A percentile compares a stretch with the other conserved stretches of the same genome.
Conservation (phyloP, 371 early-diverging fungal species). For the Mortierella sp. region DNA sequence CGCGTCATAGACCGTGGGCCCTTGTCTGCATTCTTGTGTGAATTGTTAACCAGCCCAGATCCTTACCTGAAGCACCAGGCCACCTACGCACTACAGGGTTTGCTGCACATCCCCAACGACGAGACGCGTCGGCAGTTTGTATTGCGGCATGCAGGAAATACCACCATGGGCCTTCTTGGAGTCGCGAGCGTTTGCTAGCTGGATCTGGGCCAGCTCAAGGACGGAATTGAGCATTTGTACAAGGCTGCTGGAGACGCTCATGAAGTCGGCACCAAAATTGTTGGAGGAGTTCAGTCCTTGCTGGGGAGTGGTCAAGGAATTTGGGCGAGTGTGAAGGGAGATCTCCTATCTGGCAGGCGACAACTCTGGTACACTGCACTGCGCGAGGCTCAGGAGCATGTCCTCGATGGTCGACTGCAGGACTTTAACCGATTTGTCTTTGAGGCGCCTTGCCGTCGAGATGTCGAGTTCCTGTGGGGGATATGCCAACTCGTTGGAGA, state of each 20-base stretch:
- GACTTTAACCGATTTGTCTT: too few species aligned
- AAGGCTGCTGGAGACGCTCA: too few species aligned
- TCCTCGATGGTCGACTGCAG: too few species aligned
- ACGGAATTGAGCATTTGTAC: not conserved
- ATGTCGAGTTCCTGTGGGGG: too few species aligned
- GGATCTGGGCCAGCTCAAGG: not conserved
- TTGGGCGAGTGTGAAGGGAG: not conserved
- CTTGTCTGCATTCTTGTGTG: not conserved
- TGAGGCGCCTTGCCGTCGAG: too few species aligned
- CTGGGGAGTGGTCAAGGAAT: not conserved
- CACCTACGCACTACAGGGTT: conserved; percentile 12
- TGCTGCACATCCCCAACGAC: not conserved
- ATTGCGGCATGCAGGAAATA: not conserved
- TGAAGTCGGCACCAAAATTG: too few species aligned
- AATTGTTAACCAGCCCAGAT: not conserved
- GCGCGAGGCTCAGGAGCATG: too few species aligned
- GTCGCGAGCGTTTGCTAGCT: not conserved
- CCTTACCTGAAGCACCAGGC: conserved; percentile 12
- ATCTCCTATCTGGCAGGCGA: too few species aligned
- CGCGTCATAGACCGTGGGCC: conserved; percentile 2
- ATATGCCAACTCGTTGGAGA: too few species aligned
- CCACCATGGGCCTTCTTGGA: not conserved
- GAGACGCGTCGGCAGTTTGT: not conserved
- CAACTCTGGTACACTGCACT: too few species aligned
- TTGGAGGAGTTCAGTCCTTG: not conserved